Base-by-base conservation (phyloP, 495 filamentous ascomycete species). In the Venustampulla echinocandica region DNA sequence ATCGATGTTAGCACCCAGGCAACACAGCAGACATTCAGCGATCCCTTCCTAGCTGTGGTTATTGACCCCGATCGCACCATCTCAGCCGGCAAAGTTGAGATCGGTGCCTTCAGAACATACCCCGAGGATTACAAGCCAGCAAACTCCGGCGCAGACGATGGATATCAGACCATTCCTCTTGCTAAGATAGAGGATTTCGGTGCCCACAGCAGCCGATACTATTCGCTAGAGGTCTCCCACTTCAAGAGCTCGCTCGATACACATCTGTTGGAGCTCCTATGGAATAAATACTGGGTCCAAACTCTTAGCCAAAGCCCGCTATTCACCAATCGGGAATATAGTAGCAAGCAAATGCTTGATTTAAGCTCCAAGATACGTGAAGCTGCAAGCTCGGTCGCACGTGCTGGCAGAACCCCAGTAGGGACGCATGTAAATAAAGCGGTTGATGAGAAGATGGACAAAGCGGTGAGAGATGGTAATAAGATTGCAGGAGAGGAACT, bases 231-330 rank as follows among this genome's bases (percentile, higher is more conserved):
- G 42, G 85, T 97, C 7, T 85, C 85, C 23, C 85, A 92, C 67
- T 99, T 87, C 71, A 95, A 95, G 71, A 87, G 82, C 45, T 82
- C 83, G 3, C 81, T 99, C 23, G 93, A 99, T 61, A 73, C 78
- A 1, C 79, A 85, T 50, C 70, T 97, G 22, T 69, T 99, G 4
- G 87, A 90, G 52, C 73, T 86, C 34, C 72, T 99, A 42, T 99
- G 93, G 93, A 96, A 95, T 64, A 99, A 99, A 62, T 99, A 99
- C 68, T 99, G 93, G 93, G 90, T 97, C 19, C 81, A 88, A 47
- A 99, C 93, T 19, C 76, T 99, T n/a, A 90, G 86, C n/a, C 86
- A 95, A 60, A 90, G 78, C 54, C 90, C 93, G 35, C 74, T 97
- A 9, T 82, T 95, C 52, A 85, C 87, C 34, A 96, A 95, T 55